Conservation (phyloP, 352 stramenopile species). For the Phytophthora europaea region DNA sequence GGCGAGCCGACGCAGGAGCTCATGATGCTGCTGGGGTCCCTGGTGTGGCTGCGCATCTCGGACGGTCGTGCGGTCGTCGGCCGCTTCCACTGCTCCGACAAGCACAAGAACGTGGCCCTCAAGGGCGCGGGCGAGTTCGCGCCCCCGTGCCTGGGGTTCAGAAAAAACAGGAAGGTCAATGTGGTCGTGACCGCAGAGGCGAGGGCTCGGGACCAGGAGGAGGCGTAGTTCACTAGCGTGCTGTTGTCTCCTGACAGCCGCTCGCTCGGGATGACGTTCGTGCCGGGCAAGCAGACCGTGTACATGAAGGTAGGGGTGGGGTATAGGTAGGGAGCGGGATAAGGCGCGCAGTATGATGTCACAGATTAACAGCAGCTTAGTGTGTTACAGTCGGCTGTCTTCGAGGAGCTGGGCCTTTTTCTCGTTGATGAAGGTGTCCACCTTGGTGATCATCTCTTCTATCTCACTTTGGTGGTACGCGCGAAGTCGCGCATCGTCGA, state of each 20-base stretch:
- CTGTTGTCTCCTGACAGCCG: slow-evolving; percentile 48
- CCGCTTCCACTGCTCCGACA: slow-evolving; percentile 84
- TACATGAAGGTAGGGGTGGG: slow-evolving; percentile 70
- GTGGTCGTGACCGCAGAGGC: slow-evolving; percentile 23
- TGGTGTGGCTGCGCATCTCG: slow-evolving; percentile 74
- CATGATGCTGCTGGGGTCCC: slow-evolving; percentile 66
- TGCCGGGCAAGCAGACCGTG: slow-evolving; percentile 81
- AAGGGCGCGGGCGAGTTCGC: slow-evolving; percentile 75
- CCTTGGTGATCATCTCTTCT: slow-evolving; percentile 77
- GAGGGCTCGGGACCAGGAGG: slow-evolving; percentile 43
- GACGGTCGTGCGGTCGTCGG: slow-evolving; percentile 76
- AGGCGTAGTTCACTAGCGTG: slow-evolving; percentile 40
- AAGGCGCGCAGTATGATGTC: neutral
- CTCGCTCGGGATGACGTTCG: slow-evolving; percentile 76
- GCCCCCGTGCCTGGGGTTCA: slow-evolving; percentile 32
- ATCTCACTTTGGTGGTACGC: slow-evolving; percentile 22
- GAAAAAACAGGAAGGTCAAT: slow-evolving; percentile 49
- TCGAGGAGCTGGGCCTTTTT: slow-evolving; percentile 70
- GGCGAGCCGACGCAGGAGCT: slow-evolving; percentile 60
- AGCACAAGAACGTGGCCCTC: slow-evolving; percentile 85
- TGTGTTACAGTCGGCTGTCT: slow-evolving; percentile 47
- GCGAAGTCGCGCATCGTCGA: too few relatives aligned
- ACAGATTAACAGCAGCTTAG: neutral
- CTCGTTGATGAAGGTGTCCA: slow-evolving; percentile 82
- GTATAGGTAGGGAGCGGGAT: neutral